Percentiles rank a stretch among this genome's conserved stretches.
phyloP scores from a whole-genome alignment of 179 eudicot genomes.

The Camellia oleifera region DNA sequence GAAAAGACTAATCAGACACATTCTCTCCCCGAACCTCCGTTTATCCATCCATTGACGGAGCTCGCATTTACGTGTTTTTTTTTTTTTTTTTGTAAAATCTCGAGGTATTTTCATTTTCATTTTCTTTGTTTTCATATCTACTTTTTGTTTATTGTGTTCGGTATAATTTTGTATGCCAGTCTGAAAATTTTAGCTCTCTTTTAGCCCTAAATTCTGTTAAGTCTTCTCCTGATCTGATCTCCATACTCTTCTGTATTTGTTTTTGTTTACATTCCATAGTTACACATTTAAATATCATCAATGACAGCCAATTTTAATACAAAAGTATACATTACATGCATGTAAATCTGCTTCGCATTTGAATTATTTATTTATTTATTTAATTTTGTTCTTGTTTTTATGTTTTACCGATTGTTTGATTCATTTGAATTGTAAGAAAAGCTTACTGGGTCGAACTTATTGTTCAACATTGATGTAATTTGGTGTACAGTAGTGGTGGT shows the following conservation, averaged over 20 bases:
- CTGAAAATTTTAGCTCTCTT: slow-evolving; percentile 2
- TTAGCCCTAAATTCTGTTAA: slow-evolving; percentile 14
- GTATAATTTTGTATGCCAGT: neutral
- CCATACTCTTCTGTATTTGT: neutral
- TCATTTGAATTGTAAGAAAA: neutral
- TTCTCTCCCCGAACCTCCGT: neutral
- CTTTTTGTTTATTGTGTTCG: neutral
- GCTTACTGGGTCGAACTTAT: neutral
- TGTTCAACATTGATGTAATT: no score
- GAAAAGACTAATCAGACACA: slow-evolving; percentile 5
- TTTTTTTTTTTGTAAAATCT: neutral
- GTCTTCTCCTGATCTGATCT: slow-evolving; percentile 17
- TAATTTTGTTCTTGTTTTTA: no score
- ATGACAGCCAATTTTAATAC: neutral
- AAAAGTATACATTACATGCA: no score
- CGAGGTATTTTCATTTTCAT: neutral
- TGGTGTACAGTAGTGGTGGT: neutral
- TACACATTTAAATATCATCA: neutral
- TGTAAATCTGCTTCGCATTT: no score
- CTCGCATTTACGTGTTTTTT: neutral
- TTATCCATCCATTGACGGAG: slow-evolving; percentile 1
- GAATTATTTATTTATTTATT: no score
- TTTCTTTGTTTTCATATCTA: no score
- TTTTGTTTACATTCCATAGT: slow-evolving; percentile 1
- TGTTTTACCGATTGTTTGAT: neutral